Base-by-base conservation (phyloP, 2,329 filamentous ascomycete species). In the Aureobasidium sp. region DNA sequence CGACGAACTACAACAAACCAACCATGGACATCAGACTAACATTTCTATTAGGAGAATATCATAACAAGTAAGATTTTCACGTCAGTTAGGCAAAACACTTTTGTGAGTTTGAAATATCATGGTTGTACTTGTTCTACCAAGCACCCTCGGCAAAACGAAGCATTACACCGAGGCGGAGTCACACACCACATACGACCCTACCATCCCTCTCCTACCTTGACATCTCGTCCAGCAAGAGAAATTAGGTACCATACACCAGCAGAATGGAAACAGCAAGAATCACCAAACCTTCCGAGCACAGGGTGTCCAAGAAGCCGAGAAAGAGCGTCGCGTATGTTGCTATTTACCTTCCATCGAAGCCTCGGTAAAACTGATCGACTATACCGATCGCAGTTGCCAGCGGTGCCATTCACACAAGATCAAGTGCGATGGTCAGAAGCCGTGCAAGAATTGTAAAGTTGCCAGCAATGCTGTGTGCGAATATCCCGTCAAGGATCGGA, bases 351-450 rank as follows among this genome's bases (percentile, higher is more conserved):
- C 6, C 1, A 9, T 10, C 7, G 2, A 17, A 42, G 51, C 51
- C 38, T 55, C 51, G 51, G 51, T 43, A n/a, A 57, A 45, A 45
- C 35, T 51, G 37, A 51, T 35, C 37, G 37, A 23, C 0, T 42
- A 29, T 21, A 21, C 51, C 51, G 51, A 33, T 2, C 11, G 2
- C 37, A 63, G 62, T 19, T 63, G 62, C 25, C 46, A 55, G 15
- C 55, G 59, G 27, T 63, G 62, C 43, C 62, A 60, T 35, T 45
- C 49, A 5, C 47, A 66, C 31, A 73, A 73, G 51, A 65, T 73
- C 50, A 72, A 71, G 61, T 74, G 71, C 58, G 67, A 68, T 17
- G 69, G 69, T 7, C 70, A 66, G 1, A 64, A 65, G 4, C 71
- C 71, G n/a, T 73, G 71, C 60, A 62, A 64, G 4, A 67, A 65